phyloP scores from a whole-genome alignment of 2,329 filamentous ascomycete species.

The Chaetomium globosum region DNA sequence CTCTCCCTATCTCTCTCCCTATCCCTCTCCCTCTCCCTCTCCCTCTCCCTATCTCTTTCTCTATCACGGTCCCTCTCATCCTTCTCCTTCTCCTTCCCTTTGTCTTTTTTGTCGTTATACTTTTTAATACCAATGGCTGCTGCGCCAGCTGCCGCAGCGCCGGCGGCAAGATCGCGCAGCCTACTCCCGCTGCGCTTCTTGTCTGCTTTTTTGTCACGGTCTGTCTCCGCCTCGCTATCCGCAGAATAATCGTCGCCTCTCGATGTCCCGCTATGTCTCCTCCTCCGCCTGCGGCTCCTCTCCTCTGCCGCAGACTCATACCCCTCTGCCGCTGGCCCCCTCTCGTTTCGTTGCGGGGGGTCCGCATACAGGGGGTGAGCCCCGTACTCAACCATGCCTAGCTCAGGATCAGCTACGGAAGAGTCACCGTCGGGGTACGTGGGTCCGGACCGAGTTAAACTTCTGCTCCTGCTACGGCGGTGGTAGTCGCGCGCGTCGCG shows the following conservation, averaged over 20 bases:
- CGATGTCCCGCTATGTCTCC: conserved; percentile 42
- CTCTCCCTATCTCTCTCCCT: conserved; percentile 45
- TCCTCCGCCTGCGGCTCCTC: conserved; percentile 45
- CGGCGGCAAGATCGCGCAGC: conserved; percentile 58
- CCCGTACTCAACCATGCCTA: conserved; percentile 71
- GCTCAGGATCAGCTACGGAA: conserved; percentile 61
- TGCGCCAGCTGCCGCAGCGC: conserved; percentile 59
- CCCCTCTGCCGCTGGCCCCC: conserved; percentile 31
- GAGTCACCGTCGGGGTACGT: conserved; percentile 45
- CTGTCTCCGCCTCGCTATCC: conserved; percentile 35
- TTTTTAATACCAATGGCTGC: conserved; percentile 66
- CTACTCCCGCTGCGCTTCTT: conserved; percentile 59
- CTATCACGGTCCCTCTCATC: conserved; percentile 42
- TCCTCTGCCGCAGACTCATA: conserved; percentile 56
- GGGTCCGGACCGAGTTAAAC: conserved; percentile 47
- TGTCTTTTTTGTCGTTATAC: conserved; percentile 52
- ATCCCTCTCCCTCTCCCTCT: conserved; percentile 41
- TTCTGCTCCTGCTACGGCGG: conserved; percentile 43
- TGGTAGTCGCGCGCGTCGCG: conserved; percentile 45
- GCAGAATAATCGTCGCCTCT: conserved; percentile 35
- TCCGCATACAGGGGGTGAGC: conserved; percentile 56
- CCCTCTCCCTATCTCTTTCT: conserved; percentile 35
- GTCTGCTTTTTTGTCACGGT: conserved; percentile 36
- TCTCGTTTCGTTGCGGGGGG: conserved; percentile 41
- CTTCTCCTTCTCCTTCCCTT: conserved; percentile 40